Evolutionary conservation across 805 yeast genomes (phyloP).

Genomic region (Metschnikowia similis): DNA sequence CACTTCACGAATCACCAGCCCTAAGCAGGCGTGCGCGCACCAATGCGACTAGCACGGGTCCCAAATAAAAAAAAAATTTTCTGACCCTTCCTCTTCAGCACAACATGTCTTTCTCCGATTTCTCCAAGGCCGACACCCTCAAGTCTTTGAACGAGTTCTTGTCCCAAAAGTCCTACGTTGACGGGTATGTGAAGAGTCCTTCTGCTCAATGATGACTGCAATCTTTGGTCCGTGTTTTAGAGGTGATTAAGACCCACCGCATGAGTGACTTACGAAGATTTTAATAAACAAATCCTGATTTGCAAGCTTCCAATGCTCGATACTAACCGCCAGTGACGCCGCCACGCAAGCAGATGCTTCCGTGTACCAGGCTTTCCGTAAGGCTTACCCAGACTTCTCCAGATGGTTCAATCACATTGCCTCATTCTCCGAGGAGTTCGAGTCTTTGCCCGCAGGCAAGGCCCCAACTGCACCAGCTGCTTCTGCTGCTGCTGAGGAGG

Average conservation of each 20-base stretch:
- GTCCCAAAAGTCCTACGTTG: constrained; percentile 90
- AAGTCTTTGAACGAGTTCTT: constrained; percentile 75
- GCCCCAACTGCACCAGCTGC: constrained; percentile 45
- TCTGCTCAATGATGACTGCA: constrained; percentile 54
- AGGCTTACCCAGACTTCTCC: constrained; percentile 86
- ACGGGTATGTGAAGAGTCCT: constrained; percentile 68
- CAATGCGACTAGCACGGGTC: constrained; percentile 4
- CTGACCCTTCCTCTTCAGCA: constrained; percentile 9
- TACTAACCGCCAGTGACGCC: constrained; percentile 55
- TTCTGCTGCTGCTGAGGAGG: constrained; percentile 56
- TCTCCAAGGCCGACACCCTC: constrained; percentile 64
- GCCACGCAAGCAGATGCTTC: constrained; percentile 96
- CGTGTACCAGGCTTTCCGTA: constrained; percentile 90
- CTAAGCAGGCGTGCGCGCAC: constrained; percentile 13
- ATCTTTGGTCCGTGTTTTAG: constrained; percentile 95
- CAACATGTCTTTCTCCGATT: constrained; percentile 73
- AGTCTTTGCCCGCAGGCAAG: constrained; percentile 72
- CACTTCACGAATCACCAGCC: not conserved
- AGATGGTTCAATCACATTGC: constrained; percentile 99
- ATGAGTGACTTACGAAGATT: constrained; percentile 70
- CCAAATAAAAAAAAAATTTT: constrained; percentile 9
- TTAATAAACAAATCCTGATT: constrained; percentile 23
- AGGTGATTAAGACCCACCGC: constrained; percentile 94
- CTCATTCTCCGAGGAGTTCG: constrained; percentile 83
- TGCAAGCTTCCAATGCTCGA: not conserved